Evolutionary conservation across 352 stramenopile species (phyloP).

Genomic region (Pythium sp.): DNA sequence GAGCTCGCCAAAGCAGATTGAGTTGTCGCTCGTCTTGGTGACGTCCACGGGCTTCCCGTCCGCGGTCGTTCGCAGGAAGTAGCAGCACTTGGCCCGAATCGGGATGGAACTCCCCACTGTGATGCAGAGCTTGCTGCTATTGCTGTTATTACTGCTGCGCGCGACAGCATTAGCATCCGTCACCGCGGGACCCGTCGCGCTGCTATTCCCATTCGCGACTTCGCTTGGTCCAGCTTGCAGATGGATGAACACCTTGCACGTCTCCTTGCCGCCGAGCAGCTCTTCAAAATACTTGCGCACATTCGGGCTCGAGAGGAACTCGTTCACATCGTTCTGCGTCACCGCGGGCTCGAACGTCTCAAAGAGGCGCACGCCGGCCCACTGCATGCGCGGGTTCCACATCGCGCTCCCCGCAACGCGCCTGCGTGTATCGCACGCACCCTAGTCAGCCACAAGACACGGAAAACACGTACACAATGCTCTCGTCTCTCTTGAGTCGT

Average conservation of each 20-base stretch:
- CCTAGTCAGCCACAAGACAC: not conserved
- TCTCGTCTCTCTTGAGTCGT: too few species aligned
- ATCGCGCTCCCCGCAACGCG: conserved; percentile 27
- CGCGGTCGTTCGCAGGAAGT: conserved; percentile 69
- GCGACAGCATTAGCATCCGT: not conserved
- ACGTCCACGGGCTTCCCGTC: conserved; percentile 75
- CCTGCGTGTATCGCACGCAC: not conserved
- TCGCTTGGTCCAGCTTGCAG: conserved; percentile 36
- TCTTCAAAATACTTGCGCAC: conserved; percentile 79
- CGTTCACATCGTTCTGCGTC: conserved; percentile 43
- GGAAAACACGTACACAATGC: not conserved
- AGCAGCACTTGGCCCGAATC: conserved; percentile 81
- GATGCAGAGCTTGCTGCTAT: conserved; percentile 54
- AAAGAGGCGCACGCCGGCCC: conserved; percentile 68
- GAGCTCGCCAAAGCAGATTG: conserved; percentile 83
- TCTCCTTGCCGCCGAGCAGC: conserved; percentile 64
- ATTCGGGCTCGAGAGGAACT: conserved; percentile 51
- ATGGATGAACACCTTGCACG: conserved; percentile 78
- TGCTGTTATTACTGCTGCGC: conserved; percentile 23
- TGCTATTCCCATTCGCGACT: not conserved
- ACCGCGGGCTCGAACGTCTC: conserved; percentile 79
- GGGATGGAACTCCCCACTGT: conserved; percentile 67
- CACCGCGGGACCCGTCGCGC: not conserved
- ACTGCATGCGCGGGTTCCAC: conserved; percentile 79
- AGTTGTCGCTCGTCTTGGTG: conserved; percentile 74